Evolutionary conservation across 768 basidiomycete genomes (phyloP), one percentile per base, ranked within the genome.

Genomic region (Suillus decipiens): DNA sequence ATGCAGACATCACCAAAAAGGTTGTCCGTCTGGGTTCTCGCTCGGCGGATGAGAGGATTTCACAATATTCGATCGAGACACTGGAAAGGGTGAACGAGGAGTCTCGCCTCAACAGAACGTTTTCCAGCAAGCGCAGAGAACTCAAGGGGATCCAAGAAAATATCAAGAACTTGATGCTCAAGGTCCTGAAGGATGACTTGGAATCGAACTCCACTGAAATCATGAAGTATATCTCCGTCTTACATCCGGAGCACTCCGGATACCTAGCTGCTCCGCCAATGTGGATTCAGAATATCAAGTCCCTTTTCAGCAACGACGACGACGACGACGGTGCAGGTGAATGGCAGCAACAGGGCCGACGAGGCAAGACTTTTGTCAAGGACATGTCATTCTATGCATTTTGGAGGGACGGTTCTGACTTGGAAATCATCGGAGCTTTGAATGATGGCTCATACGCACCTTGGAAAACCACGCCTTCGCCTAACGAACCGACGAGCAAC

Each of bases 11-110:
- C 65, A 91, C 90, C 0, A 72, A 75, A 0, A 82, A 85, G 42
- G 77, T 92, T 24, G 82, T 92, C 2, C 86, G 92, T 0, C 78
- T 92, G 8, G 92, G 92, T 0, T 81, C 86, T n/a, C 82, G 86
- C 17, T 81, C 88, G 0, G 72, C 80, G 0, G 86, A 89, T 42
- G 86, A 87, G 59, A 78, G 82, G 19, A 84, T 90, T n/a, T 75
- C 81, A 1, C 58, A 86, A 57, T 90, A 80, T 71, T 85, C 83
- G 4, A 79, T 93, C 17, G 84, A 89, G 63, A 82, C 78, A 1
- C 70, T 89, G 17, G 89, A 91, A 67, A 70, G 66, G 68, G 72
- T 75, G 39, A 78, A 78, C 0, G 76, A 78, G 2, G 70, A 75
- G 39, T 81, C 82, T 0, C 77, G 78, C 0, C 76, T 87, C 19